These are phyloP conservation scores for Nakaseomyces nivariensis DNA, from an alignment of 1,139 yeast genomes.

Conservation along the genomic window DNA sequence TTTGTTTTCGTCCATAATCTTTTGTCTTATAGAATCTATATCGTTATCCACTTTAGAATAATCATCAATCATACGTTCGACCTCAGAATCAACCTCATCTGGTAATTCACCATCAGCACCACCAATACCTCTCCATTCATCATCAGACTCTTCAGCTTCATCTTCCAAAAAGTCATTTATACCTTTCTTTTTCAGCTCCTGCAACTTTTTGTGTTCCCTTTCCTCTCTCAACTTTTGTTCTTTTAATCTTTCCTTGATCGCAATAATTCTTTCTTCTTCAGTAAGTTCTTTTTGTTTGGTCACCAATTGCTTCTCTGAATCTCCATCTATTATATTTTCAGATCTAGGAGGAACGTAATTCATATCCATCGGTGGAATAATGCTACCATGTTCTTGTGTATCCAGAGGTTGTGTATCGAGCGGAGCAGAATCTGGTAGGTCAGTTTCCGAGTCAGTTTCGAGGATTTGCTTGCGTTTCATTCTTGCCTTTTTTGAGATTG, in stretches of 20 bases:
- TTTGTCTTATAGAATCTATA: slow-evolving; percentile 49
- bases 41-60: slow-evolving; percentile 48
- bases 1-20: slow-evolving; percentile 58
- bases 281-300: slow-evolving; percentile 4
- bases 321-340: background rate
- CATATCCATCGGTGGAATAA: background rate
- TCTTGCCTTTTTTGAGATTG: background rate
- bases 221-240: slow-evolving; percentile 31
- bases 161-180: slow-evolving; percentile 30
- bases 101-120: slow-evolving; percentile 68
- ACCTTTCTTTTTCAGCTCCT: slow-evolving; percentile 29
- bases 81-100: slow-evolving; percentile 63
- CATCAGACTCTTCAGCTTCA: slow-evolving; percentile 95
- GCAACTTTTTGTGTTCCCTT: slow-evolving; percentile 35
- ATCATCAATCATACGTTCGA: slow-evolving; percentile 78
- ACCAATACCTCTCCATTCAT: slow-evolving; percentile 89
- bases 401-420: background rate
- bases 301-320: background rate
- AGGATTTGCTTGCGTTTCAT: background rate
- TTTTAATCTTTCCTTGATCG: slow-evolving; percentile 3
- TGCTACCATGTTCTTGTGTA: background rate
- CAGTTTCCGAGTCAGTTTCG: background rate
- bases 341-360: background rate
- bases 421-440: background rate
- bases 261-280: slow-evolving; percentile 3